A percentile compares a stretch with the other conserved stretches of the same genome.
These are phyloP conservation scores for Artemisia annua DNA, from an alignment of 129 eudicot genomes.

Conservation along the genomic window DNA sequence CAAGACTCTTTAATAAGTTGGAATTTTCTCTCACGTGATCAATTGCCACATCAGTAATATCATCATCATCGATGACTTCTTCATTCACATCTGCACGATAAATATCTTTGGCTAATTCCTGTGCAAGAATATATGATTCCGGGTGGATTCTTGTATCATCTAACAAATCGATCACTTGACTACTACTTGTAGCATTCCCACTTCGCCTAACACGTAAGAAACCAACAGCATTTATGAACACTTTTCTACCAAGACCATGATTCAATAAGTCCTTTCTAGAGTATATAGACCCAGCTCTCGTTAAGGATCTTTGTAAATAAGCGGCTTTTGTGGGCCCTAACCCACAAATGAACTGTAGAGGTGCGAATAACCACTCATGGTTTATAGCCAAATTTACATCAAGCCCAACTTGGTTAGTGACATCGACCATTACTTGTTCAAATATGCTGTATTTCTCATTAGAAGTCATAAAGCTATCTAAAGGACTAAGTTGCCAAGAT, in stretches of 20 bases:
- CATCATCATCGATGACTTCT: conserved; percentile 60
- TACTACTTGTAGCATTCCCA: conserved; percentile 82
- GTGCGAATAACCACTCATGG: conserved; percentile 92
- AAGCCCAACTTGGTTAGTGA: conserved; percentile 86
- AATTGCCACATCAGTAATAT: conserved; percentile 66
- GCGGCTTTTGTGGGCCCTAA: conserved; percentile 91
- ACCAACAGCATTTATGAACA: conserved; percentile 82
- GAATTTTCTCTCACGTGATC: conserved; percentile 79
- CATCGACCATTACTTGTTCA: conserved; percentile 92
- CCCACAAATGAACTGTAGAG: conserved; percentile 87
- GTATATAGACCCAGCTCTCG: conserved; percentile 71
- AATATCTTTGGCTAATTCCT: conserved; percentile 83
- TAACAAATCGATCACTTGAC: conserved; percentile 69
- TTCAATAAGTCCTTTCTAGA: conserved; percentile 76
- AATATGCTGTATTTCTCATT: conserved; percentile 82
- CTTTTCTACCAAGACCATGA: conserved; percentile 86
- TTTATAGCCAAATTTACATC: conserved; percentile 77
- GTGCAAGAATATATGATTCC: conserved; percentile 82
- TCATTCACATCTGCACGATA: conserved; percentile 58
- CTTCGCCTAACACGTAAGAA: conserved; percentile 78
- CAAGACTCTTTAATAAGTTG: conserved; percentile 52
- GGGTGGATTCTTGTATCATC: conserved; percentile 97
- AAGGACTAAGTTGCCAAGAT: conserved; percentile 73
- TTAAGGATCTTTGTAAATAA: conserved; percentile 70
- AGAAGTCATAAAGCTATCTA: conserved; percentile 74